Evolutionary conservation across 2,329 filamentous ascomycete genomes (phyloP), one percentile per base, ranked within the genome.

Genomic region (Botrytis paeoniae): DNA sequence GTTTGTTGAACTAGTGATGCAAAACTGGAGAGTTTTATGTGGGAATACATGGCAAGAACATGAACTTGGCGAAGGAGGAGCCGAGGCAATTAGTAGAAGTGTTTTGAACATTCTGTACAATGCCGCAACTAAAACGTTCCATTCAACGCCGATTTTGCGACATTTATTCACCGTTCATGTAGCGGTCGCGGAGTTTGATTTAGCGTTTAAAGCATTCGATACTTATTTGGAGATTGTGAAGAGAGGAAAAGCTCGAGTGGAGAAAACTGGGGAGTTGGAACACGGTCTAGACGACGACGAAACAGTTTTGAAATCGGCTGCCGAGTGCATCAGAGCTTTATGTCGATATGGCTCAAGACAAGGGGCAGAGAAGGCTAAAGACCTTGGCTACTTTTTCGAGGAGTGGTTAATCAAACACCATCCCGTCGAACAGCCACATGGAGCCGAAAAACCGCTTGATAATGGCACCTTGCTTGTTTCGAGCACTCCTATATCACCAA

Each of bases 111-210:
- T 94, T 41, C 86, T 99, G 10, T 99, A 98, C 82, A 92, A 92
- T 57, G 93, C 95, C 35, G 93, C 95, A 12, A 94, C 92, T 16
- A 97, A 96, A 82, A 97, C 95, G 0, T 99, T 96, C 80, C 96
- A 99, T 82, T 99, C 96, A 1, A 97, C 95, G 1, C 85, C 94
- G 16, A 93, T 98, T 75, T 84, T 99, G 43, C 88, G 95, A 73
- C 89, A 95, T 78, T 86, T 99, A 0, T 98, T 98, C 80, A 91
- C 90, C 18, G 92, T 97, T 2, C 96, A 99, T 81, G 86, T 95
- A 29, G 89, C 94, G 3, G 86, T 98, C 29, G 94, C 94, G 14
- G 95, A 99, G 78, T 98, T 98, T 77, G 93, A 97, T 72, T 85
- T 98, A 66, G 95, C 95, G 1, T 91, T 97, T 81, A 94, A 94